Conservation (phyloP, 2,329 filamentous ascomycete species). For the Fonsecaea multimorphosa region DNA sequence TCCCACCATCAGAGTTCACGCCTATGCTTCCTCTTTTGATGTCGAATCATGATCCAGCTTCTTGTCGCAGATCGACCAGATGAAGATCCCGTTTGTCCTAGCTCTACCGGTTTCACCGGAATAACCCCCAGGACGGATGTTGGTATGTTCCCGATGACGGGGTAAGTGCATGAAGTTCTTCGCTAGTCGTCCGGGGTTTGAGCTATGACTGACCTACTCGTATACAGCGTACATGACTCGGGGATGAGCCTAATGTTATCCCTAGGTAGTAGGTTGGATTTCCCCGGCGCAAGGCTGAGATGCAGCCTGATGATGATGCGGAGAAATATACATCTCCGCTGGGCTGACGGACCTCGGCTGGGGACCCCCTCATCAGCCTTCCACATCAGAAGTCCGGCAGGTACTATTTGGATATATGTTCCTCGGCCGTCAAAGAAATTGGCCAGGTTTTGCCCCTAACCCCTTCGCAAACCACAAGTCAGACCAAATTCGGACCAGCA, state of each 20-base stretch:
- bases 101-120: background rate
- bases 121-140: background rate
- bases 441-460: background rate
- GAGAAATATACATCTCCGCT: background rate
- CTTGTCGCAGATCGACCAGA: background rate
- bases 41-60: background rate
- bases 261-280: background rate
- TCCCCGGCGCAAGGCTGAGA: background rate
- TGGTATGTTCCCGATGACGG: background rate
- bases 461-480: background rate
- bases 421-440: background rate
- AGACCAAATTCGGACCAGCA: background rate
- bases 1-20: background rate
- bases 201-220: too few species aligned
- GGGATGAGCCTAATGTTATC: too few species aligned
- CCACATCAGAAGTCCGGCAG: background rate
- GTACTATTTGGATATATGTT: background rate
- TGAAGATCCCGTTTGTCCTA: background rate
- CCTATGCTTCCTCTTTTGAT: background rate
- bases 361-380: background rate
- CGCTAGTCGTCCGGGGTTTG: background rate
- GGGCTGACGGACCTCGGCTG: background rate
- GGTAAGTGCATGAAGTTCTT: conserved; percentile 2
- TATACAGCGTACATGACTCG: background rate
- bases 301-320: background rate